A percentile compares a stretch with the other conserved stretches of the same genome.
phyloP scores from a whole-genome alignment of 2,329 filamentous ascomycete species.

The Rugonectria rugulosa region DNA sequence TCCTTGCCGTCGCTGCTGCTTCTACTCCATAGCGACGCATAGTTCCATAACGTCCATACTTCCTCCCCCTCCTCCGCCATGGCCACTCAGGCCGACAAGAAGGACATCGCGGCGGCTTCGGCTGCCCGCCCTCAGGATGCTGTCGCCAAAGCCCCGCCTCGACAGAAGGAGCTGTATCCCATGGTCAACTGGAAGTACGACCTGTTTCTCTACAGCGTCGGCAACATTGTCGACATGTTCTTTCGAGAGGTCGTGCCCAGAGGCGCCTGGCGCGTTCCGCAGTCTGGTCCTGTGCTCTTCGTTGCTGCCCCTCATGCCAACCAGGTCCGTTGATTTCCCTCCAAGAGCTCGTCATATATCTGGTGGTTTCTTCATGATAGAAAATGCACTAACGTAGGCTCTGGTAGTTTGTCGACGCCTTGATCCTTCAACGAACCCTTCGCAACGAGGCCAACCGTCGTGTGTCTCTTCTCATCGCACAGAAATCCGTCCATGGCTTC shows the following conservation, averaged over 20 bases:
- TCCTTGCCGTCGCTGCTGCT: not conserved
- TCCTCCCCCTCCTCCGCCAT: constrained; percentile 25
- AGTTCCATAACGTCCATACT: not conserved
- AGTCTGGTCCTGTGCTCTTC: constrained; percentile 88
- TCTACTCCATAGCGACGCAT: not conserved
- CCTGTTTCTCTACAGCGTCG: constrained; percentile 78
- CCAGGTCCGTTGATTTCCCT: constrained; percentile 79
- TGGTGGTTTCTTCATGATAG: not conserved
- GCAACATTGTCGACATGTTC: constrained; percentile 91
- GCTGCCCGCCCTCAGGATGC: constrained; percentile 32
- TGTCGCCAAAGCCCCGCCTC: constrained; percentile 32
- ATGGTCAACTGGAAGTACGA: constrained; percentile 82
- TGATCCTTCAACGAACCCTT: constrained; percentile 91
- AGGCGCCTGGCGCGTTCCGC: constrained; percentile 93
- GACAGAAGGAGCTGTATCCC: constrained; percentile 65
- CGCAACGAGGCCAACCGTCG: constrained; percentile 87
- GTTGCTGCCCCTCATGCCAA: constrained; percentile 98
- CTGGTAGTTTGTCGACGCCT: constrained; percentile 86
- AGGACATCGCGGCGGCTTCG: constrained; percentile 34
- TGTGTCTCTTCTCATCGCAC: constrained; percentile 90
- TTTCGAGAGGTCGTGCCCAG: constrained; percentile 97
- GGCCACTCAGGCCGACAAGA: constrained; percentile 32
- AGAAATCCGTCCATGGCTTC: constrained; percentile 94
- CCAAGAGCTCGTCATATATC: constrained; percentile 16
- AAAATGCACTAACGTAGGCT: constrained; percentile 18